Conservation (phyloP, 1,284 basidiomycete genomes). For the Coriolopsis trogii region DNA sequence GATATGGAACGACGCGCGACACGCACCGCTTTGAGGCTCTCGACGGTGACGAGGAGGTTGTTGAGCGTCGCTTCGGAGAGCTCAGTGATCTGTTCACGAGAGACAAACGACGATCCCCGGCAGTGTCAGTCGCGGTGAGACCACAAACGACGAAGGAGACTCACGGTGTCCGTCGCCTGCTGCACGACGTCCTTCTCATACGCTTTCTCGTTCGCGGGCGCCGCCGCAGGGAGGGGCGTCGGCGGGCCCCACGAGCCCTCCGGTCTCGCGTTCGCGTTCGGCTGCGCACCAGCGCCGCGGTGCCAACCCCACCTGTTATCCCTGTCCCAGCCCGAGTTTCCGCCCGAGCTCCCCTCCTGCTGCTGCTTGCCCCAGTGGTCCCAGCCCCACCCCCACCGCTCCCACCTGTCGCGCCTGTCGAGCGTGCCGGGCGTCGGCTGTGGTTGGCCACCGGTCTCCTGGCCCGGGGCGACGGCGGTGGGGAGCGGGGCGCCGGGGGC, state of each 20-base stretch:
- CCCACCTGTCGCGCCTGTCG: constrained; percentile 27
- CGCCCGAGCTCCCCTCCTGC: too few relatives aligned
- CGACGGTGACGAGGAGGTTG: constrained; percentile 54
- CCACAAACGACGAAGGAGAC: constrained; percentile 24
- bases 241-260: constrained; percentile 34
- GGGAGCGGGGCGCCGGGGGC: constrained; percentile 18
- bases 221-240: constrained; percentile 14
- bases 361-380: constrained; percentile 5
- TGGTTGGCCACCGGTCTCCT: not conserved
- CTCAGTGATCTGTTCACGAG: constrained; percentile 53
- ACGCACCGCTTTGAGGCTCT: constrained; percentile 62
- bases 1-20: not conserved
- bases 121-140: not conserved
- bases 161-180: constrained; percentile 59
- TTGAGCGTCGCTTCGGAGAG: constrained; percentile 74
- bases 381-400: constrained; percentile 17
- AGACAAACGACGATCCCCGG: not conserved
- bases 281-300: not conserved
- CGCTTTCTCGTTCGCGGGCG: constrained; percentile 42
- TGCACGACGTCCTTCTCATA: constrained; percentile 47
- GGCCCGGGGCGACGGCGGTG: not conserved
- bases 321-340: constrained; percentile 3
- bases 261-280: not conserved
- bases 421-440: constrained; percentile 24
- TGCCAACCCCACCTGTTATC: constrained; percentile 17